Base-by-base conservation (phyloP, 1,139 yeast genomes). In the Candida albicans region DNA sequence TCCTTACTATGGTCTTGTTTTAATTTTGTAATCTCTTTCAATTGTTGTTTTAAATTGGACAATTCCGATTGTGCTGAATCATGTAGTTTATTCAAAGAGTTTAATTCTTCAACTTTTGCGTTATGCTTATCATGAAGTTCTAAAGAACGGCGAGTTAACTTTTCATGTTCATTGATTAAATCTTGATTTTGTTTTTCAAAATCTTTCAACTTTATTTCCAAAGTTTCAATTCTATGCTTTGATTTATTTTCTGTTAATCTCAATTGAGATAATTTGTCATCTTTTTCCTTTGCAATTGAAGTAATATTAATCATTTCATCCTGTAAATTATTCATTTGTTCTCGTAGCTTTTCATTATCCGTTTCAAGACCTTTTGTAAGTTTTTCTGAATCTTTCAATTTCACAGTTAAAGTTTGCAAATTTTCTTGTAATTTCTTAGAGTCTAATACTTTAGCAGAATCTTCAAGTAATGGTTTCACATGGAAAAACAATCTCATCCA, bases 401-500 rank as follows among this genome's bases (percentile, higher is more conserved):
- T 70, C 24, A 58, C 57, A 35, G 63, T 68, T 18, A 69, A 57
- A 35, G 62, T 55, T 46, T 68, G 69, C 47, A 72, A 53, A 44
- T 69, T 70, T 34, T 83, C 82, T 47, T 81, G 82, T 54, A 82
- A 73, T 48, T 73, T 71, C 45, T 77, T 80, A 10, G 77, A 68
- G 52, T 77, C 83, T 42, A 77, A 68, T 1, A 82, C 79, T 52
- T 81, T 83, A 13, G 69, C 67, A 0, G 89, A 77, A 8, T 87
- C 87, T 46, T 81, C 83, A 22, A 90, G 66, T 40, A 91, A 65
- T 0, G 99, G 98, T 52, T 87, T 87, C 54, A 93, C 70, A 45
- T 81, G 79, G 29, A 82, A 72, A 51, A 83, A 83, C 39, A 93
- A 70, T 42, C 76, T 79, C 68, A 88, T 86, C 99, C 99, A 93